Evolutionary conservation across 2,329 filamentous ascomycete species (phyloP).

Genomic region (Aspergillus versicolor): DNA sequence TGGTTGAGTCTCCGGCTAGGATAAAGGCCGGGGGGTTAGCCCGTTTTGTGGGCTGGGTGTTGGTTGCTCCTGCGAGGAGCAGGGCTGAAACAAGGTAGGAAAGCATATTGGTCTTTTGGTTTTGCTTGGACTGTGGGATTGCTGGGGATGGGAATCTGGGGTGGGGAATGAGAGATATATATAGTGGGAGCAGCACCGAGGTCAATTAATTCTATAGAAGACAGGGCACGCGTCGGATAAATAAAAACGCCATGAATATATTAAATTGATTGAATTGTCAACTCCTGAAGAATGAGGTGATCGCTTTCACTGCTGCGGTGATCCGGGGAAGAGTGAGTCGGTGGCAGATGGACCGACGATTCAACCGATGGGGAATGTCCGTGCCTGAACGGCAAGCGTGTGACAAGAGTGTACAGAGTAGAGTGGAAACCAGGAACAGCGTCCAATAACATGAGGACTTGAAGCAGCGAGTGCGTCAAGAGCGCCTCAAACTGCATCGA

Average conservation of each 20-base stretch:
- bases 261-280: background rate
- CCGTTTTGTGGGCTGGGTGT: background rate
- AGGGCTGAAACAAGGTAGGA: background rate
- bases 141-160: no score
- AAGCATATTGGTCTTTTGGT: background rate
- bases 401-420: no score
- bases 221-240: background rate
- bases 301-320: background rate
- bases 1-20: slow-evolving; percentile 16
- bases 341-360: background rate
- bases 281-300: background rate
- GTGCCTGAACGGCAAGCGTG: no score
- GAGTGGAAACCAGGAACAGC: no score
- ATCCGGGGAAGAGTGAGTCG: background rate
- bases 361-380: no score
- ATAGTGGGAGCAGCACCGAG: no score
- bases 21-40: slow-evolving; percentile 5
- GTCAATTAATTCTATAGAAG: no score
- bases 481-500: no score
- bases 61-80: background rate
- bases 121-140: no score
- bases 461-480: no score
- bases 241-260: background rate
- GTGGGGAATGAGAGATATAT: no score
- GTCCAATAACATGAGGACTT: no score